A percentile compares a stretch with the other conserved stretches of the same genome.
phyloP scores from a whole-genome alignment of 2,329 filamentous ascomycete genomes.

The Claviceps spartinae region DNA sequence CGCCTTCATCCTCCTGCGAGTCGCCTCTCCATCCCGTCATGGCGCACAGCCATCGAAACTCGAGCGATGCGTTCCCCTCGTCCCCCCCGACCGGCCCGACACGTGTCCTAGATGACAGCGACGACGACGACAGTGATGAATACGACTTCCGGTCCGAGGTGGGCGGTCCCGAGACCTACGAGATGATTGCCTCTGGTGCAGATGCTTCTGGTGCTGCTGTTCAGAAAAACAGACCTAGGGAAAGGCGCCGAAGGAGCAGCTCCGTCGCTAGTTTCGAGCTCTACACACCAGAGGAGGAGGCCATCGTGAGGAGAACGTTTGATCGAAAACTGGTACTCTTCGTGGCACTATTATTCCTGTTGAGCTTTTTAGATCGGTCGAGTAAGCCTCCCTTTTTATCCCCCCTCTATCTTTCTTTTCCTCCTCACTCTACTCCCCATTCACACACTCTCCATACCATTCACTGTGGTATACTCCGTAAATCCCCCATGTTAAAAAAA shows the following conservation, averaged over 20 bases:
- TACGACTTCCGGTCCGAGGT: constrained; percentile 20
- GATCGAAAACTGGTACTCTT: constrained; percentile 69
- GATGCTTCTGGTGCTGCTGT: not conserved
- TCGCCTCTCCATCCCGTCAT: constrained; percentile 4
- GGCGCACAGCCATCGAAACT: constrained; percentile 11
- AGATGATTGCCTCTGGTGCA: constrained; percentile 17
- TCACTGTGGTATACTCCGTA: too few species aligned
- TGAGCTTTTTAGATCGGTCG: constrained; percentile 75
- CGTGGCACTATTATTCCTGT: constrained; percentile 67
- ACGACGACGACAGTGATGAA: constrained; percentile 13
- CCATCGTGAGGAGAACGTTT: constrained; percentile 56
- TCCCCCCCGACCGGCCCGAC: constrained; percentile 27
- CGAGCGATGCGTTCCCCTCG: constrained; percentile 17
- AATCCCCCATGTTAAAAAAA: too few species aligned
- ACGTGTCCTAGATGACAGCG: constrained; percentile 22
- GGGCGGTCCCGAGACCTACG: constrained; percentile 18
- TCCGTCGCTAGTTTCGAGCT: constrained; percentile 24
- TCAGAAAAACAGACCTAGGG: constrained; percentile 3
- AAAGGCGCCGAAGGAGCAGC: constrained; percentile 10
- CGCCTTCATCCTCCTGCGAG: too few species aligned
- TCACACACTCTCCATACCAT: not conserved
- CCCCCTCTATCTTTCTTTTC: not conserved
- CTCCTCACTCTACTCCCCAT: not conserved
- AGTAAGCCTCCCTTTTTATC: constrained; percentile 43
- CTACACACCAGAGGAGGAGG: constrained; percentile 57